phyloP scores from a whole-genome alignment of 495 filamentous ascomycete genomes.

The Haplographium delicatum region DNA sequence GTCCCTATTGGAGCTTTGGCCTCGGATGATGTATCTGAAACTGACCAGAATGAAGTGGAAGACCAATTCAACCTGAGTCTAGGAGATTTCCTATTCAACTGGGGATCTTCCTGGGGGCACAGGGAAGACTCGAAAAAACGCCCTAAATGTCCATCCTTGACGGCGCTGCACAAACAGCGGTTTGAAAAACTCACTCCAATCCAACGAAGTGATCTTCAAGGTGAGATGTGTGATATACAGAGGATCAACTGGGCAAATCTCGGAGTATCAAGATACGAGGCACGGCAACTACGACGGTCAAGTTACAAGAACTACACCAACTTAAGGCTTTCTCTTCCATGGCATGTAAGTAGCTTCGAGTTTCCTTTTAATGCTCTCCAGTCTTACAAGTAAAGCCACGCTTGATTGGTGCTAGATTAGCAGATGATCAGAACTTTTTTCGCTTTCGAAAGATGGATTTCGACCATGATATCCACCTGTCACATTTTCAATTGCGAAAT shows the following conservation, averaged over 20 bases:
- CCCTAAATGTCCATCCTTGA: not conserved
- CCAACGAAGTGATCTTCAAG: slow-evolving; percentile 38
- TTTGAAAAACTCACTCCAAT: not conserved
- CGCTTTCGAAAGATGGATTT: slow-evolving; percentile 68
- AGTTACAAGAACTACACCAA: slow-evolving; percentile 59
- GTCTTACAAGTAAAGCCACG: slow-evolving; percentile 24
- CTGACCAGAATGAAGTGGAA: slow-evolving; percentile 24
- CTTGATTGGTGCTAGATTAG: slow-evolving; percentile 21
- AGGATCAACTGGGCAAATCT: slow-evolving; percentile 70
- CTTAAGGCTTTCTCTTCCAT: slow-evolving; percentile 27
- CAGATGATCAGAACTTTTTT: slow-evolving; percentile 55
- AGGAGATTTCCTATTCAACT: slow-evolving; percentile 21
- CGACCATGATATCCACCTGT: slow-evolving; percentile 53
- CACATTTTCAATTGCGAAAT: slow-evolving; percentile 90
- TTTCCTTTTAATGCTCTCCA: not conserved
- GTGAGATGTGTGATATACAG: slow-evolving; percentile 66
- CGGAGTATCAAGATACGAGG: slow-evolving; percentile 54
- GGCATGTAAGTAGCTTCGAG: slow-evolving; percentile 31
- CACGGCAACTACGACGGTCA: slow-evolving; percentile 49
- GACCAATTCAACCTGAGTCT: slow-evolving; percentile 23
- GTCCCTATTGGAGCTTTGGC: not conserved
- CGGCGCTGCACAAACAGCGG: slow-evolving; percentile 11
- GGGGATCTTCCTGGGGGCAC: not conserved
- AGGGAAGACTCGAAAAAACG: not conserved
- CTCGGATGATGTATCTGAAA: slow-evolving; percentile 6